phyloP scores from a whole-genome alignment of 495 filamentous ascomycete genomes.

The Hypoxylon rickii region DNA sequence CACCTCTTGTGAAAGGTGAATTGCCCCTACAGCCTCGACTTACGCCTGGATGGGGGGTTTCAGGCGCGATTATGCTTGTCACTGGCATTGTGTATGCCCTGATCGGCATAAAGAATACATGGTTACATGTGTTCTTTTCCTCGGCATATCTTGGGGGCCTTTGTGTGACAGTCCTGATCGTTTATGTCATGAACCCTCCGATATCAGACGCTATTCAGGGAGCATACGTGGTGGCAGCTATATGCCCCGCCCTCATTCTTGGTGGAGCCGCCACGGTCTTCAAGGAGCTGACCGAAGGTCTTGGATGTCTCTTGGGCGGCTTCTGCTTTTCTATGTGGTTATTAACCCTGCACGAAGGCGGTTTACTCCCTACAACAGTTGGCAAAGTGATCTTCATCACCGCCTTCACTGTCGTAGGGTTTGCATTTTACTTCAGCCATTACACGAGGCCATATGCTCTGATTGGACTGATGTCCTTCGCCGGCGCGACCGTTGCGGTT shows the following conservation, averaged over 20 bases:
- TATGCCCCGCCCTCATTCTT: constrained; percentile 75
- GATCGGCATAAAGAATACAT: constrained; percentile 83
- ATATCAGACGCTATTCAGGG: constrained; percentile 79
- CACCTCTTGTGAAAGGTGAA: constrained; percentile 44
- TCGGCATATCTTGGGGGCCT: constrained; percentile 73
- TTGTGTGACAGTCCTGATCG: constrained; percentile 78
- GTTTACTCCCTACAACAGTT: constrained; percentile 63
- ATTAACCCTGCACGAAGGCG: constrained; percentile 75
- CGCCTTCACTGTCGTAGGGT: constrained; percentile 67
- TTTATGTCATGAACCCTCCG: constrained; percentile 88
- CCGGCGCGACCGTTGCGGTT: constrained; percentile 76
- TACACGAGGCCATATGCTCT: constrained; percentile 78
- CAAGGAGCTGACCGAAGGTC: constrained; percentile 81
- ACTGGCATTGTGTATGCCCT: constrained; percentile 71
- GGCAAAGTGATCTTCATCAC: constrained; percentile 77
- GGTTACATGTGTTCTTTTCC: constrained; percentile 82
- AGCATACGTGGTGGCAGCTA: constrained; percentile 81
- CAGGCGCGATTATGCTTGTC: constrained; percentile 74
- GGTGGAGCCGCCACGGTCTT: constrained; percentile 80
- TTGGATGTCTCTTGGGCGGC: constrained; percentile 86
- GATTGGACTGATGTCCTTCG: constrained; percentile 76
- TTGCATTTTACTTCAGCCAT: constrained; percentile 76
- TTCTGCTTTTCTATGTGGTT: constrained; percentile 94
- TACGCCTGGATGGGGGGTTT: constrained; percentile 79
- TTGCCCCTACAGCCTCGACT: constrained; percentile 76